phyloP scores from a whole-genome alignment of 1,139 yeast species.

The Saccharomyces hybrid region DNA sequence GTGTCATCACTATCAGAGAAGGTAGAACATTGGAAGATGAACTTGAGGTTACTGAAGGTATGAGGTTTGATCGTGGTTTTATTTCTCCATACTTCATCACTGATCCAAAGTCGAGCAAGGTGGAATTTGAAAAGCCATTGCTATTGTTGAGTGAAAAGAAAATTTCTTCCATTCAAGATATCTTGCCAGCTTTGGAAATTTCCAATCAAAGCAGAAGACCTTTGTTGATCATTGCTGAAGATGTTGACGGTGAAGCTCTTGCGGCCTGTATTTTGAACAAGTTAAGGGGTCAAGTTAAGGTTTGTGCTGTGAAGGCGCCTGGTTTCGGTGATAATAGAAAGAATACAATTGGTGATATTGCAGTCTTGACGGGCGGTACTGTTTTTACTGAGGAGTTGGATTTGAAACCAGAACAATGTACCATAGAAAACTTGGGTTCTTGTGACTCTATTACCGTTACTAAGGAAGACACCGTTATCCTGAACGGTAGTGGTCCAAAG shows the following conservation, averaged over 20 bases:
- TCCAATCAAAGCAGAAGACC: conserved; percentile 96
- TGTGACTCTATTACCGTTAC: conserved; percentile 91
- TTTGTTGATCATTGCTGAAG: conserved; percentile 89
- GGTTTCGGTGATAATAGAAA: conserved; percentile 99
- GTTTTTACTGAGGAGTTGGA: conserved; percentile 98
- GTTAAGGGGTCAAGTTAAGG: conserved; percentile 98
- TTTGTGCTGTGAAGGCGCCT: conserved; percentile 98
- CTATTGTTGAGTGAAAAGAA: conserved; percentile 89
- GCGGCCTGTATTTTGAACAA: conserved; percentile 98
- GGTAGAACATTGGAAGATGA: conserved; percentile 97
- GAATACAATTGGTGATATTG: conserved; percentile 95
- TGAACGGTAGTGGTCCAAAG: conserved; percentile 94
- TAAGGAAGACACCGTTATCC: conserved; percentile 92
- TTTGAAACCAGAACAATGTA: conserved; percentile 93
- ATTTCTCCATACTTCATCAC: conserved; percentile 98
- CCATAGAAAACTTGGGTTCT: conserved; percentile 84
- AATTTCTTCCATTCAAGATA: conserved; percentile 85
- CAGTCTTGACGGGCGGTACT: conserved; percentile 94
- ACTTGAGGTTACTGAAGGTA: conserved; percentile 97
- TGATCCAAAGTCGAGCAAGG: conserved; percentile 92
- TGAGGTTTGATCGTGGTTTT: conserved; percentile 98
- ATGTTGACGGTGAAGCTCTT: conserved; percentile 95
- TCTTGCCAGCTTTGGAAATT: conserved; percentile 88
- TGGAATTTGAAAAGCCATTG: conserved; percentile 94
- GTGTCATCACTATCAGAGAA: conserved; percentile 96